These are phyloP conservation scores for Colletotrichum paranaense DNA, from an alignment of 2,329 filamentous ascomycete genomes.

Conservation along the genomic window DNA sequence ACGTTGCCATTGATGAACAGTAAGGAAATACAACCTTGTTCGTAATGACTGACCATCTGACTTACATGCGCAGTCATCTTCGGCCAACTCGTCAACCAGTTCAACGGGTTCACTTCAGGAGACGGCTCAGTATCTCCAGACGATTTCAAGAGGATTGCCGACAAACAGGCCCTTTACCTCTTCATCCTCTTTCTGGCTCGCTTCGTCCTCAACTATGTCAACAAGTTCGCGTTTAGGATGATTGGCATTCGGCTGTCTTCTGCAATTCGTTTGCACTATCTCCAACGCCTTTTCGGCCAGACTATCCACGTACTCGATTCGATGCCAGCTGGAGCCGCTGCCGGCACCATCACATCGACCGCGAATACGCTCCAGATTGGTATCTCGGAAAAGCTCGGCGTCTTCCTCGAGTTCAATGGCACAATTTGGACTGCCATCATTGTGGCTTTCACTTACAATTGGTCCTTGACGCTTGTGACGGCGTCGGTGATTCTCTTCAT, in stretches of 20 bases:
- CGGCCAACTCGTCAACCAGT: conserved; percentile 58
- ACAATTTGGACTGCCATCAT: conserved; percentile 64
- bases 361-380: conserved; percentile 74
- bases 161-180: conserved; percentile 70
- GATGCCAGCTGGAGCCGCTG: conserved; percentile 70
- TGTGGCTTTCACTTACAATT: conserved; percentile 68
- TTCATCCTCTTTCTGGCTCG: conserved; percentile 77
- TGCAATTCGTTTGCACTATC: conserved; percentile 71
- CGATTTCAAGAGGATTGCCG: conserved; percentile 54
- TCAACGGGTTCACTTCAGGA: conserved; percentile 45
- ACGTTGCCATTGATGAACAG: conserved; percentile 69
- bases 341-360: conserved; percentile 71
- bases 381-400: conserved; percentile 72
- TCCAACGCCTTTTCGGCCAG: conserved; percentile 72
- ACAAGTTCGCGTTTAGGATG: conserved; percentile 71
- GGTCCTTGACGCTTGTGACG: conserved; percentile 70
- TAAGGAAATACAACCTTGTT: conserved; percentile 56
- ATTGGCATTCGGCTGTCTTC: conserved; percentile 72
- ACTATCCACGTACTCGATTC: conserved; percentile 76
- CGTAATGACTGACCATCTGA: conserved; percentile 41
- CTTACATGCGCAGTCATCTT: conserved; percentile 30
- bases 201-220: conserved; percentile 71
- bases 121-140: conserved; percentile 41
- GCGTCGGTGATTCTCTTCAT: conserved; percentile 68
- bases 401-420: conserved; percentile 65